Evolutionary conservation across 805 yeast genomes (phyloP).

Genomic region (Wickerhamiella slavikovae): DNA sequence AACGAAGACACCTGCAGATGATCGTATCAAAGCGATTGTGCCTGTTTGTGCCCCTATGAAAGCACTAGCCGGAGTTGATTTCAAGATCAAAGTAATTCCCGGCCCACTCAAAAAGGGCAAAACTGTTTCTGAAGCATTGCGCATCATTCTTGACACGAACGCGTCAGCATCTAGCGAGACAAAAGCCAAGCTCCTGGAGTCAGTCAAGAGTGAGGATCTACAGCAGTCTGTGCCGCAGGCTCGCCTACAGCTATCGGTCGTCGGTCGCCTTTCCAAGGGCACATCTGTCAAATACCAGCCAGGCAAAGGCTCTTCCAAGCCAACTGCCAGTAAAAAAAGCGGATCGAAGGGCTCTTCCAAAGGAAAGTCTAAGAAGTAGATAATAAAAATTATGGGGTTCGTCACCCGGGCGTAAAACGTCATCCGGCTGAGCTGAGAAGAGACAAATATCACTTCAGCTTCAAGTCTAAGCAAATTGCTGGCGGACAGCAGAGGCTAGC

Average conservation of each 20-base stretch:
- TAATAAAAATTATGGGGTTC: too few species aligned
- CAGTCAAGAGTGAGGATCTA: conserved; percentile 3
- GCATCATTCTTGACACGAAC: conserved; percentile 27
- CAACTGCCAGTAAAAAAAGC: not conserved
- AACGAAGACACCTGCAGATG: conserved; percentile 20
- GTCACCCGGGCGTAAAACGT: too few species aligned
- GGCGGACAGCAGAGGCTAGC: conserved; percentile 31
- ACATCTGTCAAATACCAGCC: too few species aligned
- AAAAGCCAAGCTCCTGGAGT: conserved; percentile 3
- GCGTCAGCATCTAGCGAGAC: conserved; percentile 9
- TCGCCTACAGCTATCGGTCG: conserved; percentile 3
- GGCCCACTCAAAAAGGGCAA: conserved; percentile 75
- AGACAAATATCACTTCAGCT: not conserved
- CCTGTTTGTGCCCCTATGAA: conserved; percentile 92
- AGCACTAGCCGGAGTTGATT: conserved; percentile 49
- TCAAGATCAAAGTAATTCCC: conserved; percentile 68
- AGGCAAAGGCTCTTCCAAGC: conserved; percentile 1
- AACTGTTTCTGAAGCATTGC: conserved; percentile 47
- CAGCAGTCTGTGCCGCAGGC: conserved; percentile 5
- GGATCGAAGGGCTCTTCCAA: conserved; percentile 1
- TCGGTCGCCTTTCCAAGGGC: not conserved
- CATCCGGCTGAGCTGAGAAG: not conserved
- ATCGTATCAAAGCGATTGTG: conserved; percentile 38
- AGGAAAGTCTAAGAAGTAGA: conserved; percentile 1
- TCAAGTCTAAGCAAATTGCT: conserved; percentile 11